These are phyloP conservation scores for Umbellularia californica DNA, from an alignment of 164 flowering plant genomes.

Conservation along the genomic window DNA sequence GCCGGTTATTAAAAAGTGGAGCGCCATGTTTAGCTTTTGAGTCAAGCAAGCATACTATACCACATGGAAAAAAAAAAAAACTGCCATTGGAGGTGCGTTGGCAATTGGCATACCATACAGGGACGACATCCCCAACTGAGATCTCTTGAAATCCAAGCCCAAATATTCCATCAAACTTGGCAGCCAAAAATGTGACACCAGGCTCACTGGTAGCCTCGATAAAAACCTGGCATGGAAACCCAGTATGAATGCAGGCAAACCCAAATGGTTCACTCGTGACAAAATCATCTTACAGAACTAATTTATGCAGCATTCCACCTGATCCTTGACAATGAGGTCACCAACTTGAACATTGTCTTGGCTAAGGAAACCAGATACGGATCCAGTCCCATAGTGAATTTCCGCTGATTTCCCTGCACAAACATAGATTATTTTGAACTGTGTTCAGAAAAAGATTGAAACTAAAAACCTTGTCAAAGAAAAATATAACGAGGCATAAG, in stretches of 20 bases:
- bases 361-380: slow-evolving; percentile 57
- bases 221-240: slow-evolving; percentile 45
- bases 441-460: no score
- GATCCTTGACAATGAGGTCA: slow-evolving; percentile 38
- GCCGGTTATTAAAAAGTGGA: no score
- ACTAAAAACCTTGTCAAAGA: no score
- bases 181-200: slow-evolving; percentile 60
- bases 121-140: slow-evolving; percentile 71
- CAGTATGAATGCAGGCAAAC: not conserved
- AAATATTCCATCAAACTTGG: slow-evolving; percentile 88
- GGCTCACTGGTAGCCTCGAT: slow-evolving; percentile 89
- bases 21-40: no score
- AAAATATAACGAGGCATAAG: no score
- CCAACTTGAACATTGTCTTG: slow-evolving; percentile 51
- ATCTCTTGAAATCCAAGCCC: slow-evolving; percentile 90
- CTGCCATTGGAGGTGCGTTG: no score
- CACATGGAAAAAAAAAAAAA: no score
- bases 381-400: slow-evolving; percentile 50
- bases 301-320: slow-evolving; percentile 26
- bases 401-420: slow-evolving; percentile 24
- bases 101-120: slow-evolving; percentile 57
- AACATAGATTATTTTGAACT: no score
- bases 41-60: no score
- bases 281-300: not conserved
- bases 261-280: not conserved